phyloP scores from a whole-genome alignment of 768 basidiomycete genomes.

The Cyclocybe aegerita region DNA sequence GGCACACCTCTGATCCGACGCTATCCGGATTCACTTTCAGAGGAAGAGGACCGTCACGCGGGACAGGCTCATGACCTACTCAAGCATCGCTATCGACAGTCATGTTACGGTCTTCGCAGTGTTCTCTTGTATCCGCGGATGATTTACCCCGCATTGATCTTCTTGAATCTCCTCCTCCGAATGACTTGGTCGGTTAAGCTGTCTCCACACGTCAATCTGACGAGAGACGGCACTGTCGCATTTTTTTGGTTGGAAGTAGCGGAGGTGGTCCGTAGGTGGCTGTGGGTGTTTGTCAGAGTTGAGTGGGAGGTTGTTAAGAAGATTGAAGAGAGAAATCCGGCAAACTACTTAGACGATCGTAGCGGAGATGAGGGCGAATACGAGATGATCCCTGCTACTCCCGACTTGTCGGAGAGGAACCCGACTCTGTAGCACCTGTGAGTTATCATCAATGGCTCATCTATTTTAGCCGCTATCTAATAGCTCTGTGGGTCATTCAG shows the following conservation, averaged over 20 bases:
- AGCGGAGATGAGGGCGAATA: conserved; percentile 33
- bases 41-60: conserved; percentile 17
- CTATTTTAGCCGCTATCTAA: neutral
- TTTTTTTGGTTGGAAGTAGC: conserved; percentile 92
- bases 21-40: conserved; percentile 16
- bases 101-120: conserved; percentile 75
- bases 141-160: conserved; percentile 79
- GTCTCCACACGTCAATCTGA: conserved; percentile 79
- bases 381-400: conserved; percentile 39
- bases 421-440: conserved; percentile 4
- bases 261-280: conserved; percentile 89
- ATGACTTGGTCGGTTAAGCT: conserved; percentile 95
- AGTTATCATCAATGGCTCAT: no score
- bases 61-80: conserved; percentile 19
- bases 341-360: conserved; percentile 26
- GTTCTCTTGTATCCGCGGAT: conserved; percentile 78
- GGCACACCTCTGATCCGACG: conserved; percentile 24
- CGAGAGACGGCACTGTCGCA: conserved; percentile 72
- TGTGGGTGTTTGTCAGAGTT: conserved; percentile 96
- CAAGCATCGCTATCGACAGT: conserved; percentile 24
- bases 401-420: conserved; percentile 12
- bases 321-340: conserved; percentile 28
- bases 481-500: conserved; percentile 1
- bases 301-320: conserved; percentile 93
- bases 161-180: conserved; percentile 83